Base-by-base conservation (phyloP, 2,329 filamentous ascomycete genomes). In the Penicillium italicum region DNA sequence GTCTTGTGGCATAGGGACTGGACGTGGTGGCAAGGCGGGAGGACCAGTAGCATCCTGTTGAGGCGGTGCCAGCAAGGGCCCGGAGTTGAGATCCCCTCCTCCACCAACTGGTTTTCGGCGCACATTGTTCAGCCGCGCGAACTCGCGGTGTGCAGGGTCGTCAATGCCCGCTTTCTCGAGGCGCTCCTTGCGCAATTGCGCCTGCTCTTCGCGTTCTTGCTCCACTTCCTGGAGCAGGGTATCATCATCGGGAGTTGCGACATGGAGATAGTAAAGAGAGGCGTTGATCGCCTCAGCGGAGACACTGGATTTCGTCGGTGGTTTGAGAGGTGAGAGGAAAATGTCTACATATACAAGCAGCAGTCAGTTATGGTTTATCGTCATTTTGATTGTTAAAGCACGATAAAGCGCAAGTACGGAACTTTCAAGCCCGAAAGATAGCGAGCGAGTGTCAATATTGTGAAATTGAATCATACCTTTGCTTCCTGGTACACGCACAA, bases 191-290 rank as follows among this genome's bases (percentile, higher is more conserved):
- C 62, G 66, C 36, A 65, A 50, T 36, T 63, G 62, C 10, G 58
- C 62, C 37, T 67, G 60, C 51, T 69, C 60, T 57, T 71, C 66
- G 34, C 67, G 69, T 53, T 76, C 70, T 44, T 71, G 62, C 57
- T 76, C 73, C 45, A 72, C 66, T 60, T 74, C 68, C 46, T 74
- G 65, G 16, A 76, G 66, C 22, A 78, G 58, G 42, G 64, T 66
- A 26, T 78, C 73, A 60, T 89, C 83, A 37, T 84, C 79, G 4
- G 84, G 82, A 1, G 82, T 79, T 56, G 90, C 83, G 37, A 95
- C 82, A 74, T 97, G 93, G 50, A 97, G 79, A 70, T 94, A 97
- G 75, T 97, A 99, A 5, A 99, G 81, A 14, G 88, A 96, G 66
- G 86, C 90, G 53, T 88, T 85, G 46, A 99, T 87, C 69, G 97